A percentile compares a stretch with the other conserved stretches of the same genome.
Evolutionary conservation across 2,329 filamentous ascomycete genomes (phyloP).

Genomic region (Trichoderma pleuroti): DNA sequence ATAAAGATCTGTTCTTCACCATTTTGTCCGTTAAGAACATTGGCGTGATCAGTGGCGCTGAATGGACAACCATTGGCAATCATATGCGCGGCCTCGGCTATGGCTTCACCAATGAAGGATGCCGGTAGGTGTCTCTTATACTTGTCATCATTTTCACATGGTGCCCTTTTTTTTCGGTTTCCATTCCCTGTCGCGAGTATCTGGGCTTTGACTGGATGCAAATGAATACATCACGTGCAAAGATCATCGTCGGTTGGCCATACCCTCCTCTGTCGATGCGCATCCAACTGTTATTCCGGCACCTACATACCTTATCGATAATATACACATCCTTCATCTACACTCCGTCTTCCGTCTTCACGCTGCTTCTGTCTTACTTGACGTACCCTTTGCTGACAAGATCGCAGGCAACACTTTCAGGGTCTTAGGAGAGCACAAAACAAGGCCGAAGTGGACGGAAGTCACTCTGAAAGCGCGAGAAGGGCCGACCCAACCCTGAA

Average conservation of each 20-base stretch:
- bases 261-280: neutral
- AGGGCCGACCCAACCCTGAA: slow-evolving; percentile 51
- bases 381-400: slow-evolving; percentile 4
- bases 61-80: slow-evolving; percentile 61
- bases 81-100: slow-evolving; percentile 58
- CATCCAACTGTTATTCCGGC: neutral
- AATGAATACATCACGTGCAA: neutral
- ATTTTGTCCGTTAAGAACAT: slow-evolving; percentile 62
- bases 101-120: slow-evolving; percentile 62
- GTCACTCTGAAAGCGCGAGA: slow-evolving; percentile 33
- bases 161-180: neutral
- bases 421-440: slow-evolving; percentile 54
- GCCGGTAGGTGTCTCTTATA: slow-evolving; percentile 47
- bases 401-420: slow-evolving; percentile 56
- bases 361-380: neutral
- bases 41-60: slow-evolving; percentile 57
- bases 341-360: neutral
- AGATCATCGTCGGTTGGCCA: neutral
- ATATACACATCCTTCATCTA: neutral
- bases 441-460: slow-evolving; percentile 45
- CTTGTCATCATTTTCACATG: neutral
- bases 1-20: slow-evolving; percentile 62
- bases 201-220: neutral
- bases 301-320: no score
- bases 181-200: neutral